Conservation (phyloP, 768 basidiomycete species). For the Lentinus tigrinus region DNA sequence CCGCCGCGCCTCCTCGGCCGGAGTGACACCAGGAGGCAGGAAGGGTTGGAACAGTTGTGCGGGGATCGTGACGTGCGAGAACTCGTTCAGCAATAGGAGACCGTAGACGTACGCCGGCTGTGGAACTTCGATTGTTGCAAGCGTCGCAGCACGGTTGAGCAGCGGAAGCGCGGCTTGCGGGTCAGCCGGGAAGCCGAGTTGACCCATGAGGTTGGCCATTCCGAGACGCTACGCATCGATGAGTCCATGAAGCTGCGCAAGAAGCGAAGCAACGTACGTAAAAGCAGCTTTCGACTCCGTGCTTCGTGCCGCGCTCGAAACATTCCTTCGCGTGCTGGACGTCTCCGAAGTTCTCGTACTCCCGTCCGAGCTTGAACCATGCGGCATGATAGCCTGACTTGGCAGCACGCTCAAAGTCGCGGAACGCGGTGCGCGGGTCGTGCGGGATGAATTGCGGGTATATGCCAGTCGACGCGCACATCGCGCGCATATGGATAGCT, state of each 20-base stretch:
- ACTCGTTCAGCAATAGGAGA: constrained; percentile 83
- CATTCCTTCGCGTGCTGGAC: constrained; percentile 72
- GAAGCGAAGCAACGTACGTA: constrained; percentile 46
- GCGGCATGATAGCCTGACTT: constrained; percentile 73
- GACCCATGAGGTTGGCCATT: constrained; percentile 89
- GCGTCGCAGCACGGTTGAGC: constrained; percentile 73
- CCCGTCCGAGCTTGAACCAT: constrained; percentile 90
- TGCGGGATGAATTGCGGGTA: constrained; percentile 63
- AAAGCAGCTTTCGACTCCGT: constrained; percentile 73
- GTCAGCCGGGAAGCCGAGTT: constrained; percentile 63
- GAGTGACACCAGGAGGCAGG: constrained; percentile 49
- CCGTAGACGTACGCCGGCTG: constrained; percentile 89
- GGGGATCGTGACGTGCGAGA: constrained; percentile 61
- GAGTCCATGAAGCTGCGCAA: constrained; percentile 6
- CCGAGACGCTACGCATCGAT: constrained; percentile 70
- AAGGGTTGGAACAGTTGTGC: constrained; percentile 50
- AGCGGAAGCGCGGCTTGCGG: constrained; percentile 63
- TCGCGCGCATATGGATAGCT: constrained; percentile 74
- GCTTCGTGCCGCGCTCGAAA: constrained; percentile 79
- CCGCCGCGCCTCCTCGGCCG: constrained; percentile 62
- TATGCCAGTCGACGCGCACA: constrained; percentile 68
- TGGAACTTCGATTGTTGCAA: constrained; percentile 72
- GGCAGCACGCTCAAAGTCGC: constrained; percentile 85
- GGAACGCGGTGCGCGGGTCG: constrained; percentile 79
- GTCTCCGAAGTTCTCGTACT: constrained; percentile 89